These are phyloP conservation scores for Hypericum androsaemum DNA, from an alignment of 345 rosid genomes.

Conservation along the genomic window DNA sequence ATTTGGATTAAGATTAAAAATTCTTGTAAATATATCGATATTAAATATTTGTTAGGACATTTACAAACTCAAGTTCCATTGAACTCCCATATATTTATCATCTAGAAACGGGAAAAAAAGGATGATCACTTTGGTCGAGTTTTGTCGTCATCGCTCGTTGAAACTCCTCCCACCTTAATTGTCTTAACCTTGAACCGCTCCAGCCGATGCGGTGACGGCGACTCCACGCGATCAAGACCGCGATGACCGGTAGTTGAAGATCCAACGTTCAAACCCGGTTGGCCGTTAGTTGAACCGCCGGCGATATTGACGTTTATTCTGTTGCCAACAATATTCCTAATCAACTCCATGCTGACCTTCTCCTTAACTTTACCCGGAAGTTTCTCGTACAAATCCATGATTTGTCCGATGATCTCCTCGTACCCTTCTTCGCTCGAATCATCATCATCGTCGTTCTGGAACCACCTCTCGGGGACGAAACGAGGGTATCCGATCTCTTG, in stretches of 20 bases:
- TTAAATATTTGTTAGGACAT: too few species aligned
- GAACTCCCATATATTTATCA: too few species aligned
- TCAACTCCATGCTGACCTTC: slow-evolving; percentile 13
- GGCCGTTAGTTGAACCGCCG: not conserved
- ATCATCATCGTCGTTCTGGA: not conserved
- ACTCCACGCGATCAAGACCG: not conserved
- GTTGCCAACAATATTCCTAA: not conserved
- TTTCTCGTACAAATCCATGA: slow-evolving; percentile 18
- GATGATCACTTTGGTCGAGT: not conserved
- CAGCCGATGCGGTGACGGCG: slow-evolving; percentile 14
- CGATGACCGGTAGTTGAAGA: not conserved
- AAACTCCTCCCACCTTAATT: slow-evolving; percentile 11
- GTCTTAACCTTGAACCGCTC: slow-evolving; percentile 26
- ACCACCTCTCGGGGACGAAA: not conserved
- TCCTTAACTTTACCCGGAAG: slow-evolving; percentile 13
- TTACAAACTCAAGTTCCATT: too few species aligned
- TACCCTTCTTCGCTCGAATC: slow-evolving; percentile 7
- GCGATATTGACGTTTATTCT: too few species aligned
- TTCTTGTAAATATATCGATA: too few species aligned
- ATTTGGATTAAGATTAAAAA: too few species aligned
- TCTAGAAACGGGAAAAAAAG: too few species aligned
- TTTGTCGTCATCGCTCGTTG: slow-evolving; percentile 2
- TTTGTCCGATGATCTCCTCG: slow-evolving; percentile 8
- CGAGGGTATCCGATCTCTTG: not conserved
- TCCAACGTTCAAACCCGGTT: slow-evolving; percentile 7